These are phyloP conservation scores for Aeschynomene evenia DNA, from an alignment of 306 rosid species.

Conservation along the genomic window DNA sequence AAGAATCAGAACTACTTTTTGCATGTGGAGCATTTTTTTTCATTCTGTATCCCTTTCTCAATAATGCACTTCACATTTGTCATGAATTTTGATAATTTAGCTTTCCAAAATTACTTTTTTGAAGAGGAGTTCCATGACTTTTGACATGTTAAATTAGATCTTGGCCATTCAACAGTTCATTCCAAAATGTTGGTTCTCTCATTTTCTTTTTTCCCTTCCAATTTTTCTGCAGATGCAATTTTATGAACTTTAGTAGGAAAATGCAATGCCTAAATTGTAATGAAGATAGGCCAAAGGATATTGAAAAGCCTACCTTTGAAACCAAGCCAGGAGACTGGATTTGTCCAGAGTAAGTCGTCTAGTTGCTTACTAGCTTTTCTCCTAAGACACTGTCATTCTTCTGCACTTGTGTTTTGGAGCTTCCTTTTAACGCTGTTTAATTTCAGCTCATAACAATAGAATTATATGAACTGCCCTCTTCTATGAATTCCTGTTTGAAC, in stretches of 20 bases:
- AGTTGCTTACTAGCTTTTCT: slow-evolving; percentile 6
- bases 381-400: neutral
- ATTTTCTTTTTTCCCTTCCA: neutral
- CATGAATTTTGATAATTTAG: slow-evolving; percentile 14
- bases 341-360: slow-evolving; percentile 64
- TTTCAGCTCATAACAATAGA: slow-evolving; percentile 1
- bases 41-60: neutral
- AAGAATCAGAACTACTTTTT: neutral
- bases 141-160: slow-evolving; percentile 16
- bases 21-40: neutral
- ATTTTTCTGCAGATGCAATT: slow-evolving; percentile 66
- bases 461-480: slow-evolving; percentile 13
- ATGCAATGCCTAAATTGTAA: slow-evolving; percentile 58
- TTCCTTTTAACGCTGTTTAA: slow-evolving; percentile 12
- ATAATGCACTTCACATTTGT: slow-evolving; percentile 4
- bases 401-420: neutral
- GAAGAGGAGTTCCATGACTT: slow-evolving; percentile 4
- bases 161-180: slow-evolving; percentile 10
- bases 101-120: neutral
- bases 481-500: neutral
- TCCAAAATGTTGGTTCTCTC: slow-evolving; percentile 8
- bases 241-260: slow-evolving; percentile 76
- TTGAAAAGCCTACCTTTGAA: slow-evolving; percentile 30
- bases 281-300: slow-evolving; percentile 57
- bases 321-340: slow-evolving; percentile 88